Evolutionary conservation across 1,139 yeast species (phyloP), one percentile per base, ranked within the genome.

Genomic region (Hanseniaspora uvarum): DNA sequence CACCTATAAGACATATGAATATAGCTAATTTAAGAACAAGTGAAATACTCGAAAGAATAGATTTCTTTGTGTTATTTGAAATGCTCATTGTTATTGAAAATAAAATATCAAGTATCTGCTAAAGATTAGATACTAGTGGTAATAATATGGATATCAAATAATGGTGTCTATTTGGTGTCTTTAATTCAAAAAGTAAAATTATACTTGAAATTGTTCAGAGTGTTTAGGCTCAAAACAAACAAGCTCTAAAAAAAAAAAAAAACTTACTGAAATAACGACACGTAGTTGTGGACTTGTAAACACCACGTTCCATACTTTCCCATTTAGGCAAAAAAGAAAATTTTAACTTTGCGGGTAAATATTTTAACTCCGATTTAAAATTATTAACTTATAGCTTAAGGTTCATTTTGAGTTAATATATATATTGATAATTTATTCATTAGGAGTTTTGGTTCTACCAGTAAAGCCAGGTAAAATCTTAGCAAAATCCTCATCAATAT

Each of bases 1-100:
- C 97, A 24, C 86, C 89, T 39, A 89, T 86, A 61, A 86, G 80
- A 49, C 84, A 74, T 56, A 82, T 71, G 64, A 86, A 77, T 60
- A 85, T 84, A 56, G 78, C 71, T 55, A 78, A 78, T 63, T 79
- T 81, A 59, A 86, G 75, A 56, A 83, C 52, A 43, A 64, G 54
- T 48, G 53, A 41, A 18, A 50, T 44, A 19, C 46, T 48, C 26
- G 40, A 23, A 24, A 48, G 46, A 33, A 48, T 31, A 8, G 44
- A 21, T 8, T 40, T 48, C 24, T 36, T 31, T 72, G 60, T 77
- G 66, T 55, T 72, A 23, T 30, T 38, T 21, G 31, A 14, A 18
- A 18, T 30, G 33, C 39, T 34, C 39, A 45, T 45, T 24, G 11
- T 23, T 45, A 10, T 41, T 18, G 7, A 5, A 28, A 31, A 31